Evolutionary conservation across 2,329 filamentous ascomycete genomes (phyloP).

Genomic region (Trichophyton verrucosum): DNA sequence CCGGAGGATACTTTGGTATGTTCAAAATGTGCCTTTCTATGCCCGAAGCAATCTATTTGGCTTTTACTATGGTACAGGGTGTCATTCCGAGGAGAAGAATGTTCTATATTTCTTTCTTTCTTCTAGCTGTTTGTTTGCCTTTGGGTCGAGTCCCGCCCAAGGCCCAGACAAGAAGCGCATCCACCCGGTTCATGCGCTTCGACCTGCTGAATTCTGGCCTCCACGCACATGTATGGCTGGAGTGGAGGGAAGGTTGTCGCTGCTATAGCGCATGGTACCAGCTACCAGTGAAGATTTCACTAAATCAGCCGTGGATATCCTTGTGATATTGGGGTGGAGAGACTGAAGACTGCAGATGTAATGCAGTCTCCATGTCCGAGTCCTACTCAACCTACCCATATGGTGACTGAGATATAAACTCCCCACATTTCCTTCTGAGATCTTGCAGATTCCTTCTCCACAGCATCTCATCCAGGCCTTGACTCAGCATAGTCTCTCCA

Average conservation of each 20-base stretch:
- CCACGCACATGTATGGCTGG: neutral
- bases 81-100: slow-evolving; percentile 2
- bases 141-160: neutral
- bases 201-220: slow-evolving; percentile 1
- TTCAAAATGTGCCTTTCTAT: neutral
- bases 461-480: neutral
- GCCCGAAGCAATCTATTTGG: neutral
- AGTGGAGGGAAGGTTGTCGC: neutral
- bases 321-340: neutral
- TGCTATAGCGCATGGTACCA: neutral
- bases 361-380: neutral
- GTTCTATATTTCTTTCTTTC: neutral
- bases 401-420: slow-evolving; percentile 1
- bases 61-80: neutral
- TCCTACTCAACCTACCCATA: neutral
- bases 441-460: slow-evolving; percentile 1
- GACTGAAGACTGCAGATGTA: neutral
- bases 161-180: slow-evolving; percentile 3
- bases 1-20: neutral
- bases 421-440: neutral
- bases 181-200: slow-evolving; percentile 4
- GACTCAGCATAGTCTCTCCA: neutral
- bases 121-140: neutral
- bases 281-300: neutral
- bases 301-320: neutral